A percentile compares a stretch with the other conserved stretches of the same genome.
Evolutionary conservation across 257 asterid species (phyloP).

Genomic region (Scutellaria galericulata): DNA sequence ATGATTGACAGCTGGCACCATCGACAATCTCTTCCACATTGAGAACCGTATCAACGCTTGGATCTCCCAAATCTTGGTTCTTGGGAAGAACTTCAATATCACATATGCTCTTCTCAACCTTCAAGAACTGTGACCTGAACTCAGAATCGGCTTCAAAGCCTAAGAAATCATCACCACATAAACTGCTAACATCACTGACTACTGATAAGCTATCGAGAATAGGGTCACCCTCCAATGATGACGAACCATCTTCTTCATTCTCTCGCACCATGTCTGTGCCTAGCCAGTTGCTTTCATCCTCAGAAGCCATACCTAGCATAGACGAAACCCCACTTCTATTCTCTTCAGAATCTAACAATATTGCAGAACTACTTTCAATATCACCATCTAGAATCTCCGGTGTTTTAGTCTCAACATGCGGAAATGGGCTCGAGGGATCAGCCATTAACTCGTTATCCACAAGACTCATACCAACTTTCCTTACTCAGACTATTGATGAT

Average conservation of each 20-base stretch:
- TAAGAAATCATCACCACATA: slow-evolving; percentile 81
- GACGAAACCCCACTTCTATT: slow-evolving; percentile 39
- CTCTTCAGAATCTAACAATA: slow-evolving; percentile 34
- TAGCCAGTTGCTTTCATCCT: slow-evolving; percentile 49
- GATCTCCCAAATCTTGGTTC: not conserved
- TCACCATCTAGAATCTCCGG: slow-evolving; percentile 42
- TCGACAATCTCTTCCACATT: slow-evolving; percentile 33
- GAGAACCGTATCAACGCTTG: slow-evolving; percentile 29
- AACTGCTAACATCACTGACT: slow-evolving; percentile 82
- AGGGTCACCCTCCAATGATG: slow-evolving; percentile 62
- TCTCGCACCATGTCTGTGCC: slow-evolving; percentile 28
- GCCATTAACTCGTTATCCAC: slow-evolving; percentile 49
- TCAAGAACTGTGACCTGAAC: slow-evolving; percentile 43
- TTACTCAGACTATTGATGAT: slow-evolving; percentile 39
- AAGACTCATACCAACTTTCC: slow-evolving; percentile 49
- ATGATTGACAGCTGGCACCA: slow-evolving; percentile 46
- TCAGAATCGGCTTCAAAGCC: slow-evolving; percentile 52
- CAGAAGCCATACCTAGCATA: slow-evolving; percentile 38
- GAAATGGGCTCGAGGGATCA: slow-evolving; percentile 39
- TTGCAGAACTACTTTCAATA: slow-evolving; percentile 39
- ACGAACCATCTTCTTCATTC: slow-evolving; percentile 39
- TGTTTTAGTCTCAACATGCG: slow-evolving; percentile 43
- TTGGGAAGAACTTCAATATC: slow-evolving; percentile 49
- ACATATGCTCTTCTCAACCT: slow-evolving; percentile 44
- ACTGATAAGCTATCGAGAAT: slow-evolving; percentile 63